Conservation (phyloP, 371 early-diverging fungal species). For the Saksenaea oblongispora region DNA sequence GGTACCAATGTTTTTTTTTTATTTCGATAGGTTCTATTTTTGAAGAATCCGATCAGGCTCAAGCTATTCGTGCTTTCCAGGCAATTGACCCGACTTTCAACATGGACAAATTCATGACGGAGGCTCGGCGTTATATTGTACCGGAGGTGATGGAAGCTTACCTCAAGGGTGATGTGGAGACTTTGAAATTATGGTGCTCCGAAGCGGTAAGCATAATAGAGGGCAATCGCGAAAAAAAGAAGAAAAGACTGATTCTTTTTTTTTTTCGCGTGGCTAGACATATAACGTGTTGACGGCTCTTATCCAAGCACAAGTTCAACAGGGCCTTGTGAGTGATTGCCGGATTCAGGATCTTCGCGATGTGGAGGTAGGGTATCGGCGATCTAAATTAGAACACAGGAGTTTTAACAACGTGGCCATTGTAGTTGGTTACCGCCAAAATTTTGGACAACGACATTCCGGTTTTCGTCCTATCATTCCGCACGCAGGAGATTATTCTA, state of each 20-base stretch:
- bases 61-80: slow-evolving; percentile 83
- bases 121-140: slow-evolving; percentile 87
- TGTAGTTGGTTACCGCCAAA: slow-evolving; percentile 74
- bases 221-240: too few relatives aligned
- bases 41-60: slow-evolving; percentile 94
- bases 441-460: slow-evolving; percentile 92
- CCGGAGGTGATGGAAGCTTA: slow-evolving; percentile 98
- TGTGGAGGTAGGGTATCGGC: slow-evolving; percentile 69
- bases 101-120: slow-evolving; percentile 85
- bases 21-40: slow-evolving; percentile 62
- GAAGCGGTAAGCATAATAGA: slow-evolving; percentile 71
- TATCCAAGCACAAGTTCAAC: slow-evolving; percentile 82
- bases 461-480: slow-evolving; percentile 86
- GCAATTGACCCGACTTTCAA: slow-evolving; percentile 87
- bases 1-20: background rate
- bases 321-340: slow-evolving; percentile 90
- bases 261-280: slow-evolving; percentile 50
- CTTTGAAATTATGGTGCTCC: slow-evolving; percentile 90
- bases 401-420: background rate
- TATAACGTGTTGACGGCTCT: slow-evolving; percentile 87
- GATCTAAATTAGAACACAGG: background rate
- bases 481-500: slow-evolving; percentile 92
- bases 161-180: slow-evolving; percentile 79
- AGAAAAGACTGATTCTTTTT: slow-evolving; percentile 2
- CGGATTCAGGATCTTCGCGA: slow-evolving; percentile 91